A percentile compares a stretch with the other conserved stretches of the same genome.
Conservation (phyloP, 495 filamentous ascomycete species). For the Niebla homalea region DNA sequence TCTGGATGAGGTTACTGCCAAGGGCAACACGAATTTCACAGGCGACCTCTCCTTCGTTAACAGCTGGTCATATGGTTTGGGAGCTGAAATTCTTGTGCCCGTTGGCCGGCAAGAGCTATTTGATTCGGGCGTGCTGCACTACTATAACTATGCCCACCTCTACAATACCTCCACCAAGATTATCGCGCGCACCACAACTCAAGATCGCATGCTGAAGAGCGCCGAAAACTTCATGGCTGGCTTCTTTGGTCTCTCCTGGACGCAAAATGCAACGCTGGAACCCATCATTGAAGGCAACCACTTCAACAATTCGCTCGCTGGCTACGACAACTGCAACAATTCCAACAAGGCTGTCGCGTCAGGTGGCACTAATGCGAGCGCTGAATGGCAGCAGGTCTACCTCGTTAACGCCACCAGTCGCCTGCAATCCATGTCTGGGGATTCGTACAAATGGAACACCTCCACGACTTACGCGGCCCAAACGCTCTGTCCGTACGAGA, state of each 20-base stretch:
- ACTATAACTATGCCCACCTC: constrained; percentile 47
- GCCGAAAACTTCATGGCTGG: constrained; percentile 37
- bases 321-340: constrained; percentile 26
- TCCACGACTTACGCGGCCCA: constrained; percentile 42
- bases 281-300: constrained; percentile 32
- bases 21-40: constrained; percentile 25
- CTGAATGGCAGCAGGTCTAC: constrained; percentile 29
- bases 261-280: constrained; percentile 37
- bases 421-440: constrained; percentile 30
- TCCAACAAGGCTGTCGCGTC: constrained; percentile 12
- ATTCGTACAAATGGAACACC: constrained; percentile 35
- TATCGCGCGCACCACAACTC: constrained; percentile 45
- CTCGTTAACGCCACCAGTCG: constrained; percentile 35
- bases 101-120: constrained; percentile 38
- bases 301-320: constrained; percentile 28
- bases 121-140: constrained; percentile 39
- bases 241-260: constrained; percentile 49
- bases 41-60: constrained; percentile 40
- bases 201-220: constrained; percentile 36
- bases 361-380: constrained; percentile 21
- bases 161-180: constrained; percentile 49
- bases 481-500: constrained; percentile 43
- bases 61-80: constrained; percentile 35
- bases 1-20: constrained; percentile 11
- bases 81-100: constrained; percentile 38